phyloP scores from a whole-genome alignment of 75 land plant genomes.

The Sequoia sempervirens region DNA sequence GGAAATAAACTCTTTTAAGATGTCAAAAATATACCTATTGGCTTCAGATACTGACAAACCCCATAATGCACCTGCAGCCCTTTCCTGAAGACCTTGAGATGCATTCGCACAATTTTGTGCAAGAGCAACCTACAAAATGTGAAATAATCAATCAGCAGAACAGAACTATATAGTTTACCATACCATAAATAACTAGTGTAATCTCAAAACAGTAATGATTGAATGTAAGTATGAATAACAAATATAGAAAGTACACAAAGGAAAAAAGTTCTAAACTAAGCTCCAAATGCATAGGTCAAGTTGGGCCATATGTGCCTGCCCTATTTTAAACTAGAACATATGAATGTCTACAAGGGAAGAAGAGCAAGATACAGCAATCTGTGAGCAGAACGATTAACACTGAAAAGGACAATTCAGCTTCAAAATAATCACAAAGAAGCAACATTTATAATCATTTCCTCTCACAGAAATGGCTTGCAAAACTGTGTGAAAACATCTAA shows the following conservation, averaged over 20 bases:
- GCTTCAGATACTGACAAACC: constrained; percentile 96
- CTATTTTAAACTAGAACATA: neutral
- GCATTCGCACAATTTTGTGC: constrained; percentile 84
- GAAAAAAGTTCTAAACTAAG: neutral
- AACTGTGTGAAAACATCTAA: no score
- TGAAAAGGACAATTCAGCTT: no score
- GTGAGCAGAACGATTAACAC: neutral
- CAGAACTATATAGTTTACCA: neutral
- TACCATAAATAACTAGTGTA: neutral
- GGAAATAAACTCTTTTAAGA: neutral
- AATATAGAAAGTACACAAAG: neutral
- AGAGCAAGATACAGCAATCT: neutral
- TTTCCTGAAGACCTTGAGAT: constrained; percentile 93
- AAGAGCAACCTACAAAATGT: constrained; percentile 62
- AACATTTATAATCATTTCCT: neutral
- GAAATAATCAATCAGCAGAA: neutral
- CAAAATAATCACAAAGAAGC: neutral
- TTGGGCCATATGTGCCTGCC: neutral
- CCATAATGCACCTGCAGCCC: constrained; percentile 99
- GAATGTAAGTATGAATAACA: neutral
- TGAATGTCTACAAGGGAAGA: neutral
- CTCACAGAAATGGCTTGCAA: neutral
- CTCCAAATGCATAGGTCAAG: neutral
- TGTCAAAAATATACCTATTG: constrained; percentile 58
- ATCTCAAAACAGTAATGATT: neutral